A percentile compares a stretch with the other conserved stretches of the same genome.
phyloP scores from a whole-genome alignment of 2,329 filamentous ascomycete species.

The Lecanicillium sp. region DNA sequence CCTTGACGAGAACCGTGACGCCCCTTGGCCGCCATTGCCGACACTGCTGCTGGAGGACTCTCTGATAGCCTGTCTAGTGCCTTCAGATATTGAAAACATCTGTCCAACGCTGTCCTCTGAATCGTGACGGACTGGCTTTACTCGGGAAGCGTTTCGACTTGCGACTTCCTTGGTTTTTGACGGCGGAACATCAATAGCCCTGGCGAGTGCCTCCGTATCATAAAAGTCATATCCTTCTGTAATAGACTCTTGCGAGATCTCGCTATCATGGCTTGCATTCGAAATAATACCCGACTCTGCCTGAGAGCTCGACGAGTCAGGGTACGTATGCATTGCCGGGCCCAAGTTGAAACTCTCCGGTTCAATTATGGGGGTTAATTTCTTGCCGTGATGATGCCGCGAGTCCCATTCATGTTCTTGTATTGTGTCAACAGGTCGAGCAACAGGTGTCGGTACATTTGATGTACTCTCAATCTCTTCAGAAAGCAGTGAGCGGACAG shows the following conservation, averaged over 20 bases:
- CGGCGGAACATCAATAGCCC: conserved; percentile 44
- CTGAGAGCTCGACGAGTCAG: conserved; percentile 31
- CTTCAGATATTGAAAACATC: conserved; percentile 50
- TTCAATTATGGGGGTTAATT: conserved; percentile 40
- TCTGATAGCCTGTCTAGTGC: conserved; percentile 21
- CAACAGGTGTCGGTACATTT: conserved; percentile 52
- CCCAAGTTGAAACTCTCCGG: conserved; percentile 42
- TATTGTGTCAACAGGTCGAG: conserved; percentile 38
- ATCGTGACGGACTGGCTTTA: conserved; percentile 35
- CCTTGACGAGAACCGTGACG: conserved; percentile 11
- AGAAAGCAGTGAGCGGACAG: conserved; percentile 38
- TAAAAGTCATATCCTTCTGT: conserved; percentile 61
- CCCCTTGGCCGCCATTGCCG: conserved; percentile 14
- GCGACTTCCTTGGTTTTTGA: conserved; percentile 27
- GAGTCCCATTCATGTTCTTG: conserved; percentile 15
- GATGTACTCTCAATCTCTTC: conserved; percentile 56
- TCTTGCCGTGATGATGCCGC: conserved; percentile 25
- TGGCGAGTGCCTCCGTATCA: conserved; percentile 44
- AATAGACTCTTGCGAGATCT: conserved; percentile 36
- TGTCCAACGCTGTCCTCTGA: conserved; percentile 51
- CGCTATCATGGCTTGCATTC: conserved; percentile 40
- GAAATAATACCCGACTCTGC: conserved; percentile 44
- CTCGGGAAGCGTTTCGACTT: conserved; percentile 7
- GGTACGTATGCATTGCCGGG: conserved; percentile 32
- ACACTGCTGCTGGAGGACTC: conserved; percentile 9